Conservation (phyloP, 23 red algal species). For the Gracilaria domingensis region DNA sequence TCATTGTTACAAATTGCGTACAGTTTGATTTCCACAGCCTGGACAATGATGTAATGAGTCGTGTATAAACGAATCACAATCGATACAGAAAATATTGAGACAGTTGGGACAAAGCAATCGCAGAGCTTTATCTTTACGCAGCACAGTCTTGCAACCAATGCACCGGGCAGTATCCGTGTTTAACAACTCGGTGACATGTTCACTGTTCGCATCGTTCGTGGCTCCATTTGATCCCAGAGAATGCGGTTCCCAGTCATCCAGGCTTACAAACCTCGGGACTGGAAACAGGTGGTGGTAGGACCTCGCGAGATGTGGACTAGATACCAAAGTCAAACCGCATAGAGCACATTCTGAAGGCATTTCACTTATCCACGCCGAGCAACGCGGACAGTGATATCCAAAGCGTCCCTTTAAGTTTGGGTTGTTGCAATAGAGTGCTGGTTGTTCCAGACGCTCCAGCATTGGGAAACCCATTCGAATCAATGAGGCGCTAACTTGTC, state of each 20-base stretch:
- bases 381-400: constrained; percentile 90
- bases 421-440: constrained; percentile 68
- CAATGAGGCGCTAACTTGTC: constrained; percentile 49
- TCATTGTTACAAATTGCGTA: neutral
- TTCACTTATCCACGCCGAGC: constrained; percentile 80
- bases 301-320: constrained; percentile 86
- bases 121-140: constrained; percentile 53
- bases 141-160: constrained; percentile 53
- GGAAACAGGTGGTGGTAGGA: constrained; percentile 99
- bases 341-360: constrained; percentile 91
- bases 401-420: constrained; percentile 55
- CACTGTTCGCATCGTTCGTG: neutral
- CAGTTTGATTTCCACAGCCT: constrained; percentile 66
- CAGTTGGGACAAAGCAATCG: constrained; percentile 82
- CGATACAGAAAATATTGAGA: constrained; percentile 81
- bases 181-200: constrained; percentile 18
- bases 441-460: constrained; percentile 48
- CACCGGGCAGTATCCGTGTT: constrained; percentile 42
- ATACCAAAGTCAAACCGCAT: constrained; percentile 90
- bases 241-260: neutral
- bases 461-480: constrained; percentile 97
- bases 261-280: constrained; percentile 72
- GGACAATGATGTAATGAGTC: constrained; percentile 90
- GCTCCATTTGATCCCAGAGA: neutral
- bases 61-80: constrained; percentile 95